These are phyloP conservation scores for Penicillium sp. DNA, from an alignment of 2,329 filamentous ascomycete genomes.

Conservation along the genomic window DNA sequence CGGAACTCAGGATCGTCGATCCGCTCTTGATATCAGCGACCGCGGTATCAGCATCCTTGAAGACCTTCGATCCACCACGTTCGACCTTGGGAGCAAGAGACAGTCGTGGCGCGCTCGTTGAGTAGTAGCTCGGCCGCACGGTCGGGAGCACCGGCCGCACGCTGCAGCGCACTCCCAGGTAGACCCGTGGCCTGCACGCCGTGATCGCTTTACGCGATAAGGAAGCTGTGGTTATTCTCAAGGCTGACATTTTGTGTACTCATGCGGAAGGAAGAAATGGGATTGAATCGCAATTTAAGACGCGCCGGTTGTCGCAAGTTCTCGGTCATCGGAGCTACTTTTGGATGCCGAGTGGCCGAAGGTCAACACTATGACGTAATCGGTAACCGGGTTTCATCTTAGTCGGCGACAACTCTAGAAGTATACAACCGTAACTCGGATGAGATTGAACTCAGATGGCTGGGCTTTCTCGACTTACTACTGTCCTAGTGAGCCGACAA, in stretches of 20 bases:
- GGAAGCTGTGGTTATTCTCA: slow-evolving; percentile 25
- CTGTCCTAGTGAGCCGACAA: too few species aligned
- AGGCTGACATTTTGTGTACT: slow-evolving; percentile 22
- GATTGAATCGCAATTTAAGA: not conserved
- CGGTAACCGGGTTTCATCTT: too few species aligned
- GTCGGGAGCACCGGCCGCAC: slow-evolving; percentile 11
- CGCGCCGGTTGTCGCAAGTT: slow-evolving; percentile 9
- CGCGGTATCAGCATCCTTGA: slow-evolving; percentile 61
- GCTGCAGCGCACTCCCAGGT: slow-evolving; percentile 19
- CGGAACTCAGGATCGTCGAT: slow-evolving; percentile 71
- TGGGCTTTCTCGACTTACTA: too few species aligned
- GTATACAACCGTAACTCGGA: too few species aligned
- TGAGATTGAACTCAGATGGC: too few species aligned
- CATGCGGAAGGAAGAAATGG: not conserved
- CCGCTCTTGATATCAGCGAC: slow-evolving; percentile 68
- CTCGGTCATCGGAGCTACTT: slow-evolving; percentile 30
- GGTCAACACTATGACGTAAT: not conserved
- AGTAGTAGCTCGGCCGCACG: slow-evolving; percentile 18
- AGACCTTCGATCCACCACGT: slow-evolving; percentile 39
- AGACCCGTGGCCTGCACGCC: slow-evolving; percentile 24
- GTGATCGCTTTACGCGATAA: slow-evolving; percentile 26
- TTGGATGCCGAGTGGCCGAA: slow-evolving; percentile 25
- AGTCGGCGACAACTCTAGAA: too few species aligned
- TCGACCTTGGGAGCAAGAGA: slow-evolving; percentile 29
- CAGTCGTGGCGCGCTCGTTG: slow-evolving; percentile 18